A percentile compares a stretch with the other conserved stretches of the same genome.
Evolutionary conservation across 129 eudicot genomes (phyloP).

Genomic region (Ambrosia artemisiifolia): DNA sequence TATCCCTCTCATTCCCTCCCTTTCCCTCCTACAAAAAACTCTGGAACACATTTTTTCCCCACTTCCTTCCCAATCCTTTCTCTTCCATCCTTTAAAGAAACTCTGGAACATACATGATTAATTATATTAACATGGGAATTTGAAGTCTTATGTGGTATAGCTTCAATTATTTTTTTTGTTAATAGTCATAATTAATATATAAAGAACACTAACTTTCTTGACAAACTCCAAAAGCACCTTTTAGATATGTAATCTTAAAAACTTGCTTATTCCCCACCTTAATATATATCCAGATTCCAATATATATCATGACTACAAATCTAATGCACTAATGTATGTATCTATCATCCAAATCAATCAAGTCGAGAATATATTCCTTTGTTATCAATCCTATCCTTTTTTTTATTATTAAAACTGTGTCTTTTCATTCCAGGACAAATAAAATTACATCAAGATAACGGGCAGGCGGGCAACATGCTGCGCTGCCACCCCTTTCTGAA

Average conservation of each 20-base stretch:
- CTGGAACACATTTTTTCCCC: no score
- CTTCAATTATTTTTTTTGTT: slow-evolving; percentile 8
- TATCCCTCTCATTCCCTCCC: no score
- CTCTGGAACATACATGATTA: no score
- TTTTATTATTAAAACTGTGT: no score
- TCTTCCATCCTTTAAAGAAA: no score
- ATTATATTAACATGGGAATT: not conserved
- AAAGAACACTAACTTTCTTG: slow-evolving; percentile 17
- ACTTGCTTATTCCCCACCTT: slow-evolving; percentile 1
- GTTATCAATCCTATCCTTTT: slow-evolving; percentile 24
- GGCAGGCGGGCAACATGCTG: no score
- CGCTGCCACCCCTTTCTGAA: no score
- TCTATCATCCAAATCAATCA: slow-evolving; percentile 27
- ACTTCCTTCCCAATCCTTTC: no score
- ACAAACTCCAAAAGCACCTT: slow-evolving; percentile 29
- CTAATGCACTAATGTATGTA: slow-evolving; percentile 10
- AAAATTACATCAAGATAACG: no score
- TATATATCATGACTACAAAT: slow-evolving; percentile 10
- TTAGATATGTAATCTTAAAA: slow-evolving; percentile 25
- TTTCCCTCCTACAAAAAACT: no score
- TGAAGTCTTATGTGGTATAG: not conserved
- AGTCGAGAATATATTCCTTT: slow-evolving; percentile 17
- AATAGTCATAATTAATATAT: not conserved
- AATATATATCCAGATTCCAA: not conserved
- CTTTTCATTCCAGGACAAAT: no score